Base-by-base conservation (phyloP, 225 moss, liverwort and hornwort genomes). In the Climacium dendroides region DNA sequence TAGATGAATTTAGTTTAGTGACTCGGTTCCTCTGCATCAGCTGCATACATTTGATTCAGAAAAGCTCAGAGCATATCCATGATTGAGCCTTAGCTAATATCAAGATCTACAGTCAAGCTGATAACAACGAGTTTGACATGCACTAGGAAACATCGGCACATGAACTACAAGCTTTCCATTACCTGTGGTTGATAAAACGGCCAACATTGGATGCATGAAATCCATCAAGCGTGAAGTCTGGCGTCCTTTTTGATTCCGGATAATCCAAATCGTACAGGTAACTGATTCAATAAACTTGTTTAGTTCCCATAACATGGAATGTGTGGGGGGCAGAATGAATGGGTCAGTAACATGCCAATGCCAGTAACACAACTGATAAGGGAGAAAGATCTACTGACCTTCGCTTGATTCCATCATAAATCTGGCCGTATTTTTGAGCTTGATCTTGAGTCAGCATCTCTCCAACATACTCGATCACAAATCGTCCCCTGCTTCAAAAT, bases 101-200 rank as follows among this genome's bases (percentile, higher is more conserved):
- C 64, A 63, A n/a, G 20, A 73, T 34, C 85, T 69, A 34, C 20
- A 60, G 43, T 53, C 48, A 83, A 60, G 30, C 77, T 85, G 47
- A 71, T 63, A 77, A 71, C n/a, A 76, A 82, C 32, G 64, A 90
- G 16, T 64, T 64, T 29, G 26, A 61, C 7, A 61, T 53, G 65
- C 85, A 89, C 43, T 25, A 64, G 43, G 52, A 55, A 64, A 48
- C 55, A 45, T 65, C 3, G 15, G 65, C 72, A 58, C 63, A 74
- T 72, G 61, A 84, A 85, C 4, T 54, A 39, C 41, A 57, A 61
- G 48, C 39, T 48, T 45, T 74, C 67, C 54, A 55, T 55, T 72
- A 97, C 97, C 97, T 98, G 92, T 98, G 98, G 87, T 98, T 98
- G 83, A 98, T 96, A 87, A 98, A 98, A 52, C 98, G 96, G 65